These are phyloP conservation scores for Phaffia australis DNA, from an alignment of 768 basidiomycete genomes.

Conservation along the genomic window DNA sequence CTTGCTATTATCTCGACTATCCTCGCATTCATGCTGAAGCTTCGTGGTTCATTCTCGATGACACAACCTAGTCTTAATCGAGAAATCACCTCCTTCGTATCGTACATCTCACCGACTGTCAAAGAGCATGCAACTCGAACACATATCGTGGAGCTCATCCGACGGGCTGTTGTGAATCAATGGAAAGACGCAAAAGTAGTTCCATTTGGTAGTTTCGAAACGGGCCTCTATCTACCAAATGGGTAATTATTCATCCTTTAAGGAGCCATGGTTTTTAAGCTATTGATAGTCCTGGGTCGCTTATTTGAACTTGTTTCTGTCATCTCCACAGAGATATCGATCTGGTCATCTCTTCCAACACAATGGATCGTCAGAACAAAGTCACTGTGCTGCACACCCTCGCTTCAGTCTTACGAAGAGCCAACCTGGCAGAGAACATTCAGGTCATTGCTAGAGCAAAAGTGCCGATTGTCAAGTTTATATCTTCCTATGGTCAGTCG, in stretches of 20 bases:
- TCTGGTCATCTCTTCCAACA: constrained; percentile 69
- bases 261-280: too few relatives aligned
- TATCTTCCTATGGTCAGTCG: constrained; percentile 53
- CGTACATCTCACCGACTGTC: constrained; percentile 76
- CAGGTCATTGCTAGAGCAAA: constrained; percentile 84
- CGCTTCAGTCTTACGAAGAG: constrained; percentile 62
- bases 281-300: neutral
- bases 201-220: constrained; percentile 88
- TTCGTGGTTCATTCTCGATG: neutral
- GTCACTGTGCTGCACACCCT: constrained; percentile 55
- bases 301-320: constrained; percentile 7
- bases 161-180: constrained; percentile 49
- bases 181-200: constrained; percentile 72
- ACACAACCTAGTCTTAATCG: constrained; percentile 54
- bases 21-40: constrained; percentile 8
- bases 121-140: constrained; percentile 76
- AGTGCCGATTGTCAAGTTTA: constrained; percentile 94
- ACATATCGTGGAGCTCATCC: constrained; percentile 59
- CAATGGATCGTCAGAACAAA: constrained; percentile 59
- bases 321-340: constrained; percentile 69
- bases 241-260: constrained; percentile 51
- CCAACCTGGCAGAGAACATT: constrained; percentile 64
- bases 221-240: constrained; percentile 80
- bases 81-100: constrained; percentile 74
- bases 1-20: neutral